Conservation (phyloP, 768 basidiomycete species). For the Boletus reticulatus region DNA sequence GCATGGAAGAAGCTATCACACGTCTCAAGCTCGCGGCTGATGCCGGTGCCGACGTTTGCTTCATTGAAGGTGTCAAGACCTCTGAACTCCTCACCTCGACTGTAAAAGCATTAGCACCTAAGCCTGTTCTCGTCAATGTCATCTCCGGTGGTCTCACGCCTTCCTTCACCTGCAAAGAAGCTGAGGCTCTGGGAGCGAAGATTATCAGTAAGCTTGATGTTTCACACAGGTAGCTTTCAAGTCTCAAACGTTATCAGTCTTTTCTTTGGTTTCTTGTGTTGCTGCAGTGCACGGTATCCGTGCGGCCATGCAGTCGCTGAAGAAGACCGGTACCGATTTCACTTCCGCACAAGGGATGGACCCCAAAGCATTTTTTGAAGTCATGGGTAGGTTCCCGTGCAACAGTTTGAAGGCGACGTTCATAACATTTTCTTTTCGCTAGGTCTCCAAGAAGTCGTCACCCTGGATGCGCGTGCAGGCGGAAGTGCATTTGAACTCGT, state of each 20-base stretch:
- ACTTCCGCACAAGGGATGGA: constrained; percentile 63
- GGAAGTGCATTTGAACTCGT: constrained; percentile 56
- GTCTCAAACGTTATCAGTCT: constrained; percentile 43
- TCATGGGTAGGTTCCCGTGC: constrained; percentile 53
- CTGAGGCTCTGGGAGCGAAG: constrained; percentile 69
- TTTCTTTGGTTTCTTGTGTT: constrained; percentile 73
- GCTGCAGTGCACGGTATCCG: constrained; percentile 77
- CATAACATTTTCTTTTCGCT: neutral
- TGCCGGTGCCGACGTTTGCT: constrained; percentile 77
- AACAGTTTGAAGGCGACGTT: neutral
- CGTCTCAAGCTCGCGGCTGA: constrained; percentile 70
- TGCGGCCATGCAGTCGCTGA: constrained; percentile 71
- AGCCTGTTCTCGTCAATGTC: constrained; percentile 77
- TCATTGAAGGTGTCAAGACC: constrained; percentile 76
- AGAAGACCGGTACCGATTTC: constrained; percentile 78
- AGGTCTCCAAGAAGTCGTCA: constrained; percentile 54
- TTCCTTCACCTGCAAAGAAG: constrained; percentile 66
- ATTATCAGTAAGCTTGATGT: constrained; percentile 61
- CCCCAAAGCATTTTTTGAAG: constrained; percentile 73
- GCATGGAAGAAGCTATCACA: constrained; percentile 71
- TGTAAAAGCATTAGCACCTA: constrained; percentile 66
- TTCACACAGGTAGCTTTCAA: neutral
- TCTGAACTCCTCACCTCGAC: constrained; percentile 62
- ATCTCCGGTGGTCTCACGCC: constrained; percentile 78
- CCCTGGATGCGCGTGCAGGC: constrained; percentile 56